These are phyloP conservation scores for Tetrapisispora fleetii DNA, from an alignment of 805 yeast genomes.

Conservation along the genomic window DNA sequence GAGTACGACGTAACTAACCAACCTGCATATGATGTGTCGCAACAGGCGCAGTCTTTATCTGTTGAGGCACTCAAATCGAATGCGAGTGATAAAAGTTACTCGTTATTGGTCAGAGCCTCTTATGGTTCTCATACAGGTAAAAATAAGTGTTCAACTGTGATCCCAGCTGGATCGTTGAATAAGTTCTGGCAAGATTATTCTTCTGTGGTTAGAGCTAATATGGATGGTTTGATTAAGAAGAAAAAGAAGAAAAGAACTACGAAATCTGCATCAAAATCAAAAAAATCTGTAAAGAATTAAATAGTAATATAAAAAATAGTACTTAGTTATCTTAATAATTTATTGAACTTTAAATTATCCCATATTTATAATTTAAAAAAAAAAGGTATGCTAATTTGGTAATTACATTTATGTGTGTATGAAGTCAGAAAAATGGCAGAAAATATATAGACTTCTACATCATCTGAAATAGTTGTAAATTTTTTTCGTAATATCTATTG, in stretches of 20 bases:
- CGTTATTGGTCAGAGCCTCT: conserved; percentile 55
- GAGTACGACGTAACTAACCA: conserved; percentile 41
- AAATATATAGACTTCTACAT: not conserved
- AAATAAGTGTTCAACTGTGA: conserved; percentile 63
- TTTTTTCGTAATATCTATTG: conserved; percentile 33
- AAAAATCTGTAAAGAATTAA: not conserved
- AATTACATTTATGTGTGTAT: too few species aligned
- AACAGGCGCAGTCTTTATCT: conserved; percentile 11
- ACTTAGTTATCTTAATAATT: too few species aligned
- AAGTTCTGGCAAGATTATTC: conserved; percentile 72
- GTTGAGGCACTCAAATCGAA: conserved; percentile 3
- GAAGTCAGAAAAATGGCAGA: too few species aligned
- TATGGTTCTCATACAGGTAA: conserved; percentile 29
- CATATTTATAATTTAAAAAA: not conserved
- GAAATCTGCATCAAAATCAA: conserved; percentile 18
- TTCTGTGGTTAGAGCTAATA: conserved; percentile 57
- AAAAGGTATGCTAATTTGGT: too few species aligned
- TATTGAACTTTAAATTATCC: not conserved
- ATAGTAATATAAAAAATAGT: not conserved
- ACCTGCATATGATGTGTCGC: conserved; percentile 25
- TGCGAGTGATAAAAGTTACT: conserved; percentile 35
- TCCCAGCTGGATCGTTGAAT: conserved; percentile 50
- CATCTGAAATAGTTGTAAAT: conserved; percentile 19
- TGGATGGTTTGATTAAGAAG: conserved; percentile 70
- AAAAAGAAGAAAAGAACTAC: conserved; percentile 51